phyloP scores from a whole-genome alignment of 2,329 filamentous ascomycete species.

The Ophiostoma triangulosporum region DNA sequence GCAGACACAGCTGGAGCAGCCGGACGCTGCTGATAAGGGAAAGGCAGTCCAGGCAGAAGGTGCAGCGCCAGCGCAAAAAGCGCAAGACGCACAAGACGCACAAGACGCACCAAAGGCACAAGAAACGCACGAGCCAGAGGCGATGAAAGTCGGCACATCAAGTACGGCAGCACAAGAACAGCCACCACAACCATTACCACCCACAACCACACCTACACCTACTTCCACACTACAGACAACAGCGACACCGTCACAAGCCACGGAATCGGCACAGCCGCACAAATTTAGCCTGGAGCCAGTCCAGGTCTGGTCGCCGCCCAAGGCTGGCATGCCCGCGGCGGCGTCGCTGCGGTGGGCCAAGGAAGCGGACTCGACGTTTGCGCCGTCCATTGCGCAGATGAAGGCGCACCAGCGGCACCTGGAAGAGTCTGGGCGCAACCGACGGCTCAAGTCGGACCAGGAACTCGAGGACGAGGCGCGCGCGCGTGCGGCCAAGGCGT shows the following conservation, averaged over 20 bases:
- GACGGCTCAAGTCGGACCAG: conserved; percentile 65
- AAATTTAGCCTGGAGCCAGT: conserved; percentile 35
- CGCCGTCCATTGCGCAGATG: conserved; percentile 61
- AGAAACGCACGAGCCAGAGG: background rate
- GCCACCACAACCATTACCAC: background rate
- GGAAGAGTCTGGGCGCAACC: conserved; percentile 50
- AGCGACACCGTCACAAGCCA: background rate
- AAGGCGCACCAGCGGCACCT: conserved; percentile 61
- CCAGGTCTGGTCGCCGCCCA: conserved; percentile 65
- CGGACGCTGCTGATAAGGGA: conserved; percentile 40
- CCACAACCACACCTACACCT: conserved; percentile 1
- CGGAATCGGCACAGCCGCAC: background rate
- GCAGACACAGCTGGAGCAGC: conserved; percentile 31
- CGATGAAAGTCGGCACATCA: background rate
- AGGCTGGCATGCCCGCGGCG: conserved; percentile 51
- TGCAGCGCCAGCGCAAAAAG: background rate
- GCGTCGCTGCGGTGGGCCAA: conserved; percentile 27
- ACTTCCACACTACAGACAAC: conserved; percentile 1
- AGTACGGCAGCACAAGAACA: background rate
- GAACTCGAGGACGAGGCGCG: conserved; percentile 61
- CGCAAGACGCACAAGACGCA: background rate
- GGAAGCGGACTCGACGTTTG: conserved; percentile 57
- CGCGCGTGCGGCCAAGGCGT: conserved; percentile 50
- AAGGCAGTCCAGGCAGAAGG: background rate
- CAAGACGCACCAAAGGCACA: background rate